Evolutionary conservation across 768 basidiomycete species (phyloP), one percentile per base, ranked within the genome.

Genomic region (Paxillus rubicundulus): DNA sequence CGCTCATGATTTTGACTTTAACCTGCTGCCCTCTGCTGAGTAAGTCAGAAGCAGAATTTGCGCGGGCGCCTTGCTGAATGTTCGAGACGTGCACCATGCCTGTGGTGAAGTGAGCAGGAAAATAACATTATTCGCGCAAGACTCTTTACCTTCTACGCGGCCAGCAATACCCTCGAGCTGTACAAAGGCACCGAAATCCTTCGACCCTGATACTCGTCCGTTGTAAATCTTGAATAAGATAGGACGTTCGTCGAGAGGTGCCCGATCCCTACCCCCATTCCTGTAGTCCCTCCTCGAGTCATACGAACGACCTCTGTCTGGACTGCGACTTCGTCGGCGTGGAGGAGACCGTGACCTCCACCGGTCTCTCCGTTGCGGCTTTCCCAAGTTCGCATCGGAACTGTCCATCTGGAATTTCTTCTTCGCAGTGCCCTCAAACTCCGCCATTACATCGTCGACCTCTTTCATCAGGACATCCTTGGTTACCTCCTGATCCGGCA

Each of bases 41-140:
- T 39, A 97, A 76, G 67, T 99, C 97, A 36, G 85, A 74, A 10
- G 95, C 86, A 36, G 92, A 85, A 64, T 92, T 92, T 36, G 89
- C 88, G 47, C 97, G 85, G 13, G 85, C 83, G 17, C 89, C 88
- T 57, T 80, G 76, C 61, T 94, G 90, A 43, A 98, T 96, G 56
- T 85, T 88, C 21, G 95, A 96, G 58, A 98, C 86, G 68, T 98
- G 97, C 20, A 98, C 91, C 86, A 99, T 85, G n/a, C 96, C 96
- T 98, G 52, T 16, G 55, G 5, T 34, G 32, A 43, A 39, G 17
- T 66, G n/a, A 53, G 45, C 43, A 54, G 27, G 32, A 40, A 9
- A 16, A 10, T 21, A 34, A 24, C 8, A 24, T 21, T n/a, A 27
- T 14, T 3, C 9, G 13, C 9, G 32, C 36, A 41, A 40, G 9